These are phyloP conservation scores for Lipomyces sp. DNA, from an alignment of 805 yeast species.

Conservation along the genomic window DNA sequence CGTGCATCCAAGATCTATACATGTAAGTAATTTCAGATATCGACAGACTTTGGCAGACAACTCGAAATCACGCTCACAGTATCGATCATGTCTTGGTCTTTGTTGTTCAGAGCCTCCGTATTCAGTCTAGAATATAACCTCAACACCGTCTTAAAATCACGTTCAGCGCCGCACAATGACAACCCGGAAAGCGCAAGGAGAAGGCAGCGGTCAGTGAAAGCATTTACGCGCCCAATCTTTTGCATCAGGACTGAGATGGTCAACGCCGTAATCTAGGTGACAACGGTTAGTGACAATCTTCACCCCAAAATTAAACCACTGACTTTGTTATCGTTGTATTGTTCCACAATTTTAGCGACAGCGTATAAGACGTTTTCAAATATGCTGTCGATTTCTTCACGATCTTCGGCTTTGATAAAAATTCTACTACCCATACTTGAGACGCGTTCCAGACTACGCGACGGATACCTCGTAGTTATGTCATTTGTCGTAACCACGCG, in stretches of 20 bases:
- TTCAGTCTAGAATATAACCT: constrained; percentile 61
- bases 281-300: constrained; percentile 46
- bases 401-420: constrained; percentile 19
- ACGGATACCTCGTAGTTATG: neutral
- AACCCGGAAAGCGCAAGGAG: constrained; percentile 66
- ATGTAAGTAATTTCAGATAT: constrained; percentile 38
- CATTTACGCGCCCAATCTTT: constrained; percentile 55
- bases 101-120: constrained; percentile 51
- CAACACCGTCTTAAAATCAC: constrained; percentile 69
- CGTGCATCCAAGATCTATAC: constrained; percentile 55
- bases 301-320: neutral
- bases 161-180: constrained; percentile 63
- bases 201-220: constrained; percentile 61
- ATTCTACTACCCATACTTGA: constrained; percentile 30
- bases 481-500: constrained; percentile 8
- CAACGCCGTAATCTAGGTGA: constrained; percentile 61
- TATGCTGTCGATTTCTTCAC: constrained; percentile 42
- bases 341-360: constrained; percentile 65
- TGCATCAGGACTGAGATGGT: constrained; percentile 83
- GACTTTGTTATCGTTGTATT: constrained; percentile 59
- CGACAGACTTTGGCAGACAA: neutral
- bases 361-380: constrained; percentile 73
- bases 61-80: constrained; percentile 17
- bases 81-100: constrained; percentile 46
- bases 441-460: constrained; percentile 20